A percentile compares a stretch with the other conserved stretches of the same genome.
Conservation (phyloP, 345 rosid genomes). For the Syzygium jambos region DNA sequence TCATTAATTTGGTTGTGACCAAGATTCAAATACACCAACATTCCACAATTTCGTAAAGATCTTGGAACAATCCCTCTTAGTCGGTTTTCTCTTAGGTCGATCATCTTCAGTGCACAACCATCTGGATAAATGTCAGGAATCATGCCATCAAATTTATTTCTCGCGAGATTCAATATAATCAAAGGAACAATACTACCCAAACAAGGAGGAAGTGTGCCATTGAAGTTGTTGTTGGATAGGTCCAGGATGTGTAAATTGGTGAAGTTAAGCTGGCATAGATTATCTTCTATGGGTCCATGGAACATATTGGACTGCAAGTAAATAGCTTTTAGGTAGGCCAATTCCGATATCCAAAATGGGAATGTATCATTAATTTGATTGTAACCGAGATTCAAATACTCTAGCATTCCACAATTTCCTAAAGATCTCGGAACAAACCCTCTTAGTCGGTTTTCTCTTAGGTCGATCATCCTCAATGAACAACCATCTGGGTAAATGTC, state of each 20-base stretch:
- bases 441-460: neutral
- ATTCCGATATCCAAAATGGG: neutral
- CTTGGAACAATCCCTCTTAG: too few relatives aligned
- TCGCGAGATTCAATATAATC: neutral
- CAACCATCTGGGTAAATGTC: rapidly evolving
- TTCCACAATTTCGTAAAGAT: too few relatives aligned
- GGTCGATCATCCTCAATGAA: neutral
- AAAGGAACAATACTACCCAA: neutral
- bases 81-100: too few relatives aligned
- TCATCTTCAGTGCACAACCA: too few relatives aligned
- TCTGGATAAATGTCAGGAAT: neutral
- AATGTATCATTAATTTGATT: neutral
- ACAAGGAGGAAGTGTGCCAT: neutral
- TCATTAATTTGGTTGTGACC: too few relatives aligned
- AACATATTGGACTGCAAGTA: neutral
- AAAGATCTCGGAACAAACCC: neutral
- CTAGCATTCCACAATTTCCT: neutral
- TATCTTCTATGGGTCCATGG: rapidly evolving
- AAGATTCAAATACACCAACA: too few relatives aligned
- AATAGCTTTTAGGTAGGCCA: neutral
- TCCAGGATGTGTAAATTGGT: neutral
- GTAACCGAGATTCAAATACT: neutral
- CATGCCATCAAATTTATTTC: neutral
- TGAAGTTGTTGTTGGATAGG: neutral
- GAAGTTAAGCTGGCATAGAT: neutral